Evolutionary conservation across 306 rosid genomes (phyloP).

Genomic region (Dryas octopetala): DNA sequence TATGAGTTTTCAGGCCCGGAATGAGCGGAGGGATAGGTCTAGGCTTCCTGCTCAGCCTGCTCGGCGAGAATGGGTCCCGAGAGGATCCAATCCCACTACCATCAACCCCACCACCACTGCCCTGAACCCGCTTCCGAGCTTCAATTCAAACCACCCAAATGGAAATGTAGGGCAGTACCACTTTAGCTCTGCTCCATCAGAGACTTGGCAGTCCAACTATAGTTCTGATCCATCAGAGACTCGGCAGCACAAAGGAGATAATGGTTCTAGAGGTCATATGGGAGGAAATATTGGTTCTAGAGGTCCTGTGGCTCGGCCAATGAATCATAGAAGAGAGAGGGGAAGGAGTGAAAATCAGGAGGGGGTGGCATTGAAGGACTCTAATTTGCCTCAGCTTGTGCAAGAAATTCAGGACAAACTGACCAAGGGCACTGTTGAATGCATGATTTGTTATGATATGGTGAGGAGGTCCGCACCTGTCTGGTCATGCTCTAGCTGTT

Average conservation of each 20-base stretch:
- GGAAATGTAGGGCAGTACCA: constrained; percentile 11
- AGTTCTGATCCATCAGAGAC: constrained; percentile 17
- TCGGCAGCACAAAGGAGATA: constrained; percentile 27
- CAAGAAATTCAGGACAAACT: constrained; percentile 94
- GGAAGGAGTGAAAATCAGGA: constrained; percentile 41
- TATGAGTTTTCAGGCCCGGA: constrained; percentile 54
- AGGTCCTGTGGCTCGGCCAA: constrained; percentile 30
- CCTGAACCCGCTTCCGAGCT: constrained; percentile 13
- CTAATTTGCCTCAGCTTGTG: constrained; percentile 74
- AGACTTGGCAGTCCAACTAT: constrained; percentile 21
- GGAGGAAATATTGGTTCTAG: constrained; percentile 37
- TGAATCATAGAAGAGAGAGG: constrained; percentile 35
- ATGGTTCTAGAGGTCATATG: constrained; percentile 32
- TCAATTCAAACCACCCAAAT: background rate
- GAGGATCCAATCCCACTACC: constrained; percentile 32
- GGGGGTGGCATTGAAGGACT: constrained; percentile 38
- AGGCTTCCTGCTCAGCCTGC: constrained; percentile 42
- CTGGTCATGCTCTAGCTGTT: constrained; percentile 93
- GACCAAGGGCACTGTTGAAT: constrained; percentile 63
- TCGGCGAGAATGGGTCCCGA: constrained; percentile 60
- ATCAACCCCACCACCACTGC: background rate
- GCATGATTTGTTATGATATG: constrained; percentile 95
- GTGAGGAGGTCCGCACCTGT: constrained; percentile 77
- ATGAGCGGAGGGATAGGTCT: constrained; percentile 58
- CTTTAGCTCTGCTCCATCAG: constrained; percentile 3